Base-by-base conservation (phyloP, 192 early-diverging fungal species). In the Neocallimastix lanati region DNA sequence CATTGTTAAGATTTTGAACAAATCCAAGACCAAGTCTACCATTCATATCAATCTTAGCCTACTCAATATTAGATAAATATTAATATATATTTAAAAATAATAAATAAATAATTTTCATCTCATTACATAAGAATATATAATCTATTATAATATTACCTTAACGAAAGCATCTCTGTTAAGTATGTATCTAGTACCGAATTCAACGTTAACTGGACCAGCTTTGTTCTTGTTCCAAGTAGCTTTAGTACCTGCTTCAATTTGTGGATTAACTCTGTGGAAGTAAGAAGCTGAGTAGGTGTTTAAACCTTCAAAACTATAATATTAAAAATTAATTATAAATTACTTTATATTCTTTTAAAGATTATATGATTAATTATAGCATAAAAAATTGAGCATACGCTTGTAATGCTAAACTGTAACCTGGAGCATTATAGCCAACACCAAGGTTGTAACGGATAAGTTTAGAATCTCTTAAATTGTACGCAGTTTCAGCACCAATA, bases 231-330 rank as follows among this genome's bases (percentile, higher is more conserved):
- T 91, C 92, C 95, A 99, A 81, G 92, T 88, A 79, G 96, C 96
- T 84, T 93, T 93, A 80, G 92, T 97, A 85, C 95, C 96, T 80
- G 96, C 96, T 88, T 99, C 96, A 83, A 98, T 91, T 78, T 92
- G 90, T 80, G 88, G 78, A 84, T 89, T 93, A 79, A 99, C 94
- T 81, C 94, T 93, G 90, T 99, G 98, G 93, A 93, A 97, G 93
- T 96, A 97, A 15, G 96, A 93, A 78, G 95, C 93, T 81, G 96
- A 87, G 88, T 94, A 96, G 83, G 90, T 82, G 88, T 87, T 90
- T 83, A 98, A 89, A 36, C 92, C 93, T 92, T 96, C 96, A 83
- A 91, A 90, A 85, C 89, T 90, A 28, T 67, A 29, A 38, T 1
- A 13, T 27, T 40, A 81, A 28, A 25, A 25, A 29, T 28, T 28